Conservation (phyloP, 805 yeast species). For the Teunomyces lycoperdinae region DNA sequence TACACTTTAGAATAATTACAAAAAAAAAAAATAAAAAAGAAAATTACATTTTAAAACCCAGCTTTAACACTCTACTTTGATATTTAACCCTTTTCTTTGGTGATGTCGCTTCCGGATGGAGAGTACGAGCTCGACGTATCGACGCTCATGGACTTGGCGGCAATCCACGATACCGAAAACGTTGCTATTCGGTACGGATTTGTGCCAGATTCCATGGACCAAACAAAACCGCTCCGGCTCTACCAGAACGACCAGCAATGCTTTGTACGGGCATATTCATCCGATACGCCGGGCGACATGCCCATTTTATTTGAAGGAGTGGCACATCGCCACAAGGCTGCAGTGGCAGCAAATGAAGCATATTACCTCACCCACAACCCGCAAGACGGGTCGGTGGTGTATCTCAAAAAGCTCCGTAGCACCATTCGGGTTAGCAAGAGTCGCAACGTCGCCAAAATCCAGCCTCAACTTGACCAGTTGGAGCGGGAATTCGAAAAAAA, state of each 20-base stretch:
- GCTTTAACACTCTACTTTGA: too few relatives aligned
- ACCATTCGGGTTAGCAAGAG: conserved; percentile 37
- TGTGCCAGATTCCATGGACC: conserved; percentile 41
- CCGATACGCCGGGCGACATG: conserved; percentile 15
- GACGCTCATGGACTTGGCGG: conserved; percentile 7
- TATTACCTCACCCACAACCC: conserved; percentile 28
- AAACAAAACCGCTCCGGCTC: conserved; percentile 27
- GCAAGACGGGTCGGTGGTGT: conserved; percentile 12
- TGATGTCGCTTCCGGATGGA: conserved; percentile 39
- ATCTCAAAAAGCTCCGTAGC: conserved; percentile 24
- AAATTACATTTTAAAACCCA: too few relatives aligned
- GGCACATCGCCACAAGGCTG: conserved; percentile 22
- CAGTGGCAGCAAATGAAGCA: conserved; percentile 19
- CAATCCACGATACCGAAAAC: conserved; percentile 11
- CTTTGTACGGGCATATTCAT: conserved; percentile 29
- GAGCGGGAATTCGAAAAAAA: conserved; percentile 9
- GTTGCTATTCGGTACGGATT: conserved; percentile 40
- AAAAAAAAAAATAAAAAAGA: too few relatives aligned
- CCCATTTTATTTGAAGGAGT: conserved; percentile 40
- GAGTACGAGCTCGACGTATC: conserved; percentile 39
- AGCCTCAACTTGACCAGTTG: conserved; percentile 22
- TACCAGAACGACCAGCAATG: conserved; percentile 35
- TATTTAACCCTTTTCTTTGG: not conserved
- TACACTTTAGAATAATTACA: too few relatives aligned
- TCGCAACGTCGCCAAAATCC: conserved; percentile 32